Conservation (phyloP, 169 alveolate species). For the Blepharisma undulans region DNA sequence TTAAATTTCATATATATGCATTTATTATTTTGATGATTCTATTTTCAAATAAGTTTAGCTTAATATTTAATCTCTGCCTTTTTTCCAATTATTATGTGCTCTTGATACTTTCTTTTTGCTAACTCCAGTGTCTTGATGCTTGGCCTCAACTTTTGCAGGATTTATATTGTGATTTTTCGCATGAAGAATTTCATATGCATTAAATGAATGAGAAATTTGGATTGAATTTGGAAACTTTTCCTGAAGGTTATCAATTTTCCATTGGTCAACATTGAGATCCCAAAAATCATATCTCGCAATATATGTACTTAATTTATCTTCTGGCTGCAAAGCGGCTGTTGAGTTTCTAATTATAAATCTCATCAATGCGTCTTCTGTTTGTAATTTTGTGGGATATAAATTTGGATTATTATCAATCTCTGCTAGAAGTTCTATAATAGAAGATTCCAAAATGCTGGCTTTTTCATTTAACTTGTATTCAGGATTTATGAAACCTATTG, state of each 20-base stretch:
- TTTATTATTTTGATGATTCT: no score
- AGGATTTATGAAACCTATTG: neutral
- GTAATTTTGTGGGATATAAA: neutral
- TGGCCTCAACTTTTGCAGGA: no score
- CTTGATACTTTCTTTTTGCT: no score
- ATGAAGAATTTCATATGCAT: neutral
- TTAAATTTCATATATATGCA: no score
- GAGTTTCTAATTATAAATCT: constrained; percentile 13
- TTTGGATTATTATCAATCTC: neutral
- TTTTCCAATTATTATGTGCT: no score
- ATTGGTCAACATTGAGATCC: neutral
- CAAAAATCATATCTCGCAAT: neutral
- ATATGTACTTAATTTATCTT: neutral
- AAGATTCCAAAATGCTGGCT: neutral
- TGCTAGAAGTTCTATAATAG: neutral
- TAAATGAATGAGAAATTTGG: neutral
- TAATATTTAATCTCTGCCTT: no score
- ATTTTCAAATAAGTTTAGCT: no score
- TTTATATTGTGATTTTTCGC: neutral
- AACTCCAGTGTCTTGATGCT: no score
- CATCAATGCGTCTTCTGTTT: neutral
- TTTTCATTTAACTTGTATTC: neutral
- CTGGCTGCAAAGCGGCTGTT: neutral
- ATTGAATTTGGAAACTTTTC: neutral
- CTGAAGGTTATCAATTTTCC: neutral